Evolutionary conservation across 2,329 filamentous ascomycete species (phyloP), one percentile per base, ranked within the genome.

Genomic region (Onygenales sp.): DNA sequence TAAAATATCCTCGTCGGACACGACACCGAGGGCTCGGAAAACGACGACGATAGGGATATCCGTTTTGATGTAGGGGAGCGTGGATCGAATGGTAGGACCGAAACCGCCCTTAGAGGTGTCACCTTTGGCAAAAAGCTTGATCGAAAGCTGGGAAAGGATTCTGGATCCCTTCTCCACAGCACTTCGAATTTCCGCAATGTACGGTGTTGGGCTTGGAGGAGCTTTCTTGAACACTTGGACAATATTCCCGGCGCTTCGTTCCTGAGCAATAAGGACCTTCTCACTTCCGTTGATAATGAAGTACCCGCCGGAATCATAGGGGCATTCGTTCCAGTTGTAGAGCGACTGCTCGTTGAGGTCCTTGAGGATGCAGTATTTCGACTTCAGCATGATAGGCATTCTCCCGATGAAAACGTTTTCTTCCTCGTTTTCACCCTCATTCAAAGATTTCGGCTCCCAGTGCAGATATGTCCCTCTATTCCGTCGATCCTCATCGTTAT

Each of bases 181-280:
- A 71, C 91, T 96, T 72, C 93, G 83, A 63, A 98, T 96, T 72
- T 98, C 93, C 10, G 93, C 94, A 27, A 92, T 87, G 70, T 93
- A 95, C 1, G 90, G 91, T 58, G 89, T 95, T 8, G 89, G 87
- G 60, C 89, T 92, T n/a, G 90, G 89, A 61, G 85, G 82, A 0
- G 92, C 89, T 76, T 98, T 98, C 74, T 95, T 92, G 82, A 98
- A 98, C 32, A 98, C 92, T 72, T 98, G 93, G 5, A 98, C 93
- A 55, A 97, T 98, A 67, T 98, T 98, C 66, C 92, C 93, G 42
- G 93, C 93, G 67, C 91, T 96, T 58, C 93, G 87, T 72, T 98
- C 93, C 69, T 98, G 93, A 1, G 93, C 93, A 64, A 98, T 98
- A 61, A 98, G 75, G 21, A 98, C 93, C 78, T 98, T 98, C 69